Percentiles rank a stretch among this genome's conserved stretches.
phyloP scores from a whole-genome alignment of 2,329 filamentous ascomycete species.

The Sarocladium oryzae region DNA sequence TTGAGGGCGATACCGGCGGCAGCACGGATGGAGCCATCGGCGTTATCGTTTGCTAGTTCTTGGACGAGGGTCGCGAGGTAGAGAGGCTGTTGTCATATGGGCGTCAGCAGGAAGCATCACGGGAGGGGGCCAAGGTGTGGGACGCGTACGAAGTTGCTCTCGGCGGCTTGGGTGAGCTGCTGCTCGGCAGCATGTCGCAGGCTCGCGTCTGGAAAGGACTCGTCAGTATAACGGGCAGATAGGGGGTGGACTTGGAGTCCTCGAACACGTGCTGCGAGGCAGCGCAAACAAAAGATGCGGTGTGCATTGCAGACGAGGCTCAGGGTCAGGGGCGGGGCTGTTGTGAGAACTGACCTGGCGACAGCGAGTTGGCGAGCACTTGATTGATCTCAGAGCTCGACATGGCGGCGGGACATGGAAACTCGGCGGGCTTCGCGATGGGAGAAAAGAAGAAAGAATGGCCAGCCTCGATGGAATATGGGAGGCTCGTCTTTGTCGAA shows the following conservation, averaged over 20 bases:
- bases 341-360: slow-evolving; percentile 63
- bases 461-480: not conserved
- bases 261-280: not conserved
- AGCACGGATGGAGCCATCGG: slow-evolving; percentile 77
- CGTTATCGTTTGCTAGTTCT: slow-evolving; percentile 87
- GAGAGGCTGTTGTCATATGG: slow-evolving; percentile 57
- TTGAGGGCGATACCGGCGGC: slow-evolving; percentile 95
- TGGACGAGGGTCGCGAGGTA: slow-evolving; percentile 90
- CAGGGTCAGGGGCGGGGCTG: slow-evolving; percentile 11
- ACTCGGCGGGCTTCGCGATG: slow-evolving; percentile 3
- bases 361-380: slow-evolving; percentile 95
- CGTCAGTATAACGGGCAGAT: not conserved
- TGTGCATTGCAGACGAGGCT: slow-evolving; percentile 8
- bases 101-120: slow-evolving; percentile 10
- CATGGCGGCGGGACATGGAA: slow-evolving; percentile 42
- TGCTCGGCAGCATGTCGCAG: slow-evolving; percentile 88
- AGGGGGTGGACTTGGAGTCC: not conserved
- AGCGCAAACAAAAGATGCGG: slow-evolving; percentile 11
- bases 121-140: slow-evolving; percentile 16
- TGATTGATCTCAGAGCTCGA: slow-evolving; percentile 89
- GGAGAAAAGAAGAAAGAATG: not conserved
- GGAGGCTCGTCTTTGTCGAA: not conserved
- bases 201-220: slow-evolving; percentile 62
- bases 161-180: slow-evolving; percentile 86
- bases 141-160: slow-evolving; percentile 81